A percentile compares a stretch with the other conserved stretches of the same genome.
phyloP scores from a whole-genome alignment of 805 yeast species.

The Starmerella tilneyi region DNA sequence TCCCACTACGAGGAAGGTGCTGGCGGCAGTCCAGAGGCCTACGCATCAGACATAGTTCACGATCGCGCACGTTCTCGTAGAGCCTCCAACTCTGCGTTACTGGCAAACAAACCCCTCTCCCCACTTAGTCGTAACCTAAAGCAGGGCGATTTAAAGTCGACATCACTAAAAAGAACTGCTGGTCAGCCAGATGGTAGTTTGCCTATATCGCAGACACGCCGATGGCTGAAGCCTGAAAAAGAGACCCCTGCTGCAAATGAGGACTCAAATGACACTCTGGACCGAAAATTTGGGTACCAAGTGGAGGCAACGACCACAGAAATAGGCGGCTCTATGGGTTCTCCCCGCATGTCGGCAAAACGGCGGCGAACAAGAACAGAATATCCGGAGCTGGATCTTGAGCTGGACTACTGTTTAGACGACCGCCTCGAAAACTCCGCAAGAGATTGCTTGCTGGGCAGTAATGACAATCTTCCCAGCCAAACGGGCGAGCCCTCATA shows the following conservation, averaged over 20 bases:
- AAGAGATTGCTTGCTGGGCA: too few relatives aligned
- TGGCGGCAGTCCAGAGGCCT: background rate
- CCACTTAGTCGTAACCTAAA: background rate
- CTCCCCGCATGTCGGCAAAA: background rate
- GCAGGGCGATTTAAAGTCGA: background rate
- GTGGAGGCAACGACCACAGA: background rate
- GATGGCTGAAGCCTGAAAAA: too few relatives aligned
- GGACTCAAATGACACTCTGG: too few relatives aligned
- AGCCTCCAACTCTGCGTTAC: too few relatives aligned
- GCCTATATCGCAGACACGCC: too few relatives aligned
- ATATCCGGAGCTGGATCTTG: conserved; percentile 2
- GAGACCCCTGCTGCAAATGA: background rate
- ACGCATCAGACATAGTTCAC: background rate
- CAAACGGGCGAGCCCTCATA: too few relatives aligned
- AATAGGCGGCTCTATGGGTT: background rate
- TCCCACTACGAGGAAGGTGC: background rate
- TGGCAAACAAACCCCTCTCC: too few relatives aligned
- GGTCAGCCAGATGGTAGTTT: too few relatives aligned
- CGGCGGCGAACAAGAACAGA: background rate
- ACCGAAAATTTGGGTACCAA: background rate
- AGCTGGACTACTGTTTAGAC: background rate
- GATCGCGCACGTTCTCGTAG: background rate
- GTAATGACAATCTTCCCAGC: too few relatives aligned
- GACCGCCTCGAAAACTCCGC: background rate
- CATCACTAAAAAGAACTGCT: too few relatives aligned